Evolutionary conservation across 306 rosid species (phyloP), one percentile per base, ranked within the genome.

Genomic region (Cucurbita pepo): DNA sequence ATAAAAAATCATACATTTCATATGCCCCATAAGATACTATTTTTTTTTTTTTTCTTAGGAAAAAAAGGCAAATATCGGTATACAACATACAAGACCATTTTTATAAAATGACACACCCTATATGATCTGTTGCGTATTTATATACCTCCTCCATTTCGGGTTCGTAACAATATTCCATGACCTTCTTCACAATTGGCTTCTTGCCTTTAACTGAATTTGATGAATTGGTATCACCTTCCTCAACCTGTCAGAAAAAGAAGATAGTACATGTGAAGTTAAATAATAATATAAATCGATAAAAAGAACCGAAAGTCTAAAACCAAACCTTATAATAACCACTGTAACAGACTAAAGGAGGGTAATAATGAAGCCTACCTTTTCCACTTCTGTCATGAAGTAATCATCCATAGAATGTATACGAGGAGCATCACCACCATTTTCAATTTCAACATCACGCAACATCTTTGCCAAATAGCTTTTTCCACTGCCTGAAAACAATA

Each of bases 111-210:
- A 15, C 18, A 48, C 18, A 47, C 56, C 44, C 4, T 7, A 47
- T 14, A 69, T 45, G 22, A 48, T 9, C 18, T 16, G 41, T 43
- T 25, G n/a, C 37, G 41, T 41, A 54, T 71, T 38, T 71, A 37
- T 15, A 54, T 91, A 90, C 99, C 99, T 89, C 96, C 79, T 91
- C 97, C 97, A 94, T 94, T 83, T 94, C 97, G 81, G 99, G 95
- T 91, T 91, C 99, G 73, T 94, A 94, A 69, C 96, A 94, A 81
- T 91, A 94, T 85, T 94, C 99, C 95, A 91, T 91, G 85, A 91
- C 91, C 82, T 78, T 94, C 83, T 86, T 94, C 69, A 41, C 77
- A 30, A 77, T 88, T 60, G 86, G 84, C 85, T 85, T 94, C 88
- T 94, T 94, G 83, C 85, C 86, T 83, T 90, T 88, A 69, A 86